Base-by-base conservation (phyloP, 768 basidiomycete species). In the Dentipellis sp. region DNA sequence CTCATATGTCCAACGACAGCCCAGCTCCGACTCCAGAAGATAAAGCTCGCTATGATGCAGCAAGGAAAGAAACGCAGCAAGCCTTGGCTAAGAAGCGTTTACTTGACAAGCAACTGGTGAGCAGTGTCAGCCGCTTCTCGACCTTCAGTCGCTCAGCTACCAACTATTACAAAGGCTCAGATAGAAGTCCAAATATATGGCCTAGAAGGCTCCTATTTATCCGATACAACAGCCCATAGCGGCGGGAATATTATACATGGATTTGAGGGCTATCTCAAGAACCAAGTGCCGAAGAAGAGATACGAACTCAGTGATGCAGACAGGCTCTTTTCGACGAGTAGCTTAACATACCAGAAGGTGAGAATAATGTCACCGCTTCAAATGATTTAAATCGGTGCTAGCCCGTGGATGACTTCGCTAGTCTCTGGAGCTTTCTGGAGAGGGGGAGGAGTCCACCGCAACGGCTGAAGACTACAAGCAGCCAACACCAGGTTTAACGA, bases 171-270 rank as follows among this genome's bases (percentile, higher is more conserved):
- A 29, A 50, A 92, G 90, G 87, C 88, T 19, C 78, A 84, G 62
- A 75, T 88, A 56, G 91, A 93, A 71, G 74, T 81, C 29, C 81
- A 88, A 63, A 87, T 93, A 62, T 88, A 88, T 71, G 83, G 81
- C 58, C 75, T 88, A 23, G 91, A 93, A 67, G 80, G 80, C 9
- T 71, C 77, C 3, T 93, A 92, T 68, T 74, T 93, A 37, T 80
- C 82, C 7, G 91, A 93, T 53, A 91, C 91, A 0, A 80, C 84
- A 1, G 74, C 75, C 0, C 84, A 86, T 58, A 84, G 81, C 62
- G 88, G 90, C 16, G 91, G 91, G 34, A 92, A 93, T 62, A 91
- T 93, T 53, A 86, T 93, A 38, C 86, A 86, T 63, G 91, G 91
- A 4, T 92, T 92, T 60, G 91, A 92, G 54, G 83, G 84, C 42